phyloP scores from a whole-genome alignment of 805 yeast genomes.

The Lachancea sp. region DNA sequence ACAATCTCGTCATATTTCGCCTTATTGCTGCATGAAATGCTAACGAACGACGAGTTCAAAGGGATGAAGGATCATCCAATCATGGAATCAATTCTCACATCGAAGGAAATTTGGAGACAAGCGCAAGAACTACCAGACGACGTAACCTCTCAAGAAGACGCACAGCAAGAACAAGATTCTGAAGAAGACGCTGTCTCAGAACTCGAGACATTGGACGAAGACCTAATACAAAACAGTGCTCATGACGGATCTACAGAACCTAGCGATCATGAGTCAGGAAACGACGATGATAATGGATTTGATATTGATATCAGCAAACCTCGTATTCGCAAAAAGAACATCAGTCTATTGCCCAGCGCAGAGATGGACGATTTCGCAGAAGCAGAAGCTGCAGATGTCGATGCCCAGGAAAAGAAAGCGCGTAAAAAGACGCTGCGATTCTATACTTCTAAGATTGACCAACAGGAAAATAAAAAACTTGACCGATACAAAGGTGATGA shows the following conservation, averaged over 20 bases:
- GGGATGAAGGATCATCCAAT: conserved; percentile 81
- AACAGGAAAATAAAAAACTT: conserved; percentile 57
- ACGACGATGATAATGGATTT: conserved; percentile 32
- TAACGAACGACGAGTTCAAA: conserved; percentile 46
- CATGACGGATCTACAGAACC: conserved; percentile 19
- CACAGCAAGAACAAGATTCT: conserved; percentile 23
- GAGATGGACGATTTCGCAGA: conserved; percentile 57
- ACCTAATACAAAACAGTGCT: conserved; percentile 17
- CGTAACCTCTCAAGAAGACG: conserved; percentile 1
- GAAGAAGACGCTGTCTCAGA: conserved; percentile 22
- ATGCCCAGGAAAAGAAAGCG: conserved; percentile 75
- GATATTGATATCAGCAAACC: conserved; percentile 48
- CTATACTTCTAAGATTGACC: conserved; percentile 95
- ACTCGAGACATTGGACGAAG: conserved; percentile 17
- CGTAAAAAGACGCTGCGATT: conserved; percentile 81
- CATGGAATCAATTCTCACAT: conserved; percentile 76
- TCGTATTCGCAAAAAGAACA: conserved; percentile 43
- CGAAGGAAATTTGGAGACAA: conserved; percentile 86
- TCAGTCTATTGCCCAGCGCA: conserved; percentile 15
- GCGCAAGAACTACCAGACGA: conserved; percentile 49
- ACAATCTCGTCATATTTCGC: conserved; percentile 75
- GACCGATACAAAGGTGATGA: conserved; percentile 71
- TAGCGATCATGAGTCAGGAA: conserved; percentile 19
- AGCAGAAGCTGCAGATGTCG: conserved; percentile 69
- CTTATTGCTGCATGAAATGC: conserved; percentile 52